Percentiles rank a stretch among this genome's conserved stretches.
Evolutionary conservation across 1,284 basidiomycete genomes (phyloP).

Genomic region (Hortiboletus rubellus): DNA sequence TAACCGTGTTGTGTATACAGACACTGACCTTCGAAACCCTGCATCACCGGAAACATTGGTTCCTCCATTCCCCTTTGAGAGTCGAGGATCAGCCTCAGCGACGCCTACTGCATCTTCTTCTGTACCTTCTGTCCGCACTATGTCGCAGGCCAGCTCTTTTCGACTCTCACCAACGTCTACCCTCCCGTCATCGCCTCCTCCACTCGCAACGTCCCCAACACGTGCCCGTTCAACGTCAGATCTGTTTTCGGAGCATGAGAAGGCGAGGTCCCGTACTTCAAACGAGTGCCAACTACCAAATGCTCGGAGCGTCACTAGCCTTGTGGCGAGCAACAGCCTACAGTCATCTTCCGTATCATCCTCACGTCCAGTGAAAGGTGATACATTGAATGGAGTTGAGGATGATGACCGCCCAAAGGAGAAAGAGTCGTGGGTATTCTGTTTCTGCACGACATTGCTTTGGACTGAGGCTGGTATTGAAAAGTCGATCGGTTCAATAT

Average conservation of each 20-base stretch:
- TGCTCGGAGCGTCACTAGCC: conserved; percentile 32
- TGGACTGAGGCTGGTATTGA: conserved; percentile 18
- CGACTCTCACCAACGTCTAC: conserved; percentile 36
- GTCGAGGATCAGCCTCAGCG: conserved; percentile 40
- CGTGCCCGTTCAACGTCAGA: conserved; percentile 59
- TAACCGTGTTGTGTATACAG: conserved; percentile 18
- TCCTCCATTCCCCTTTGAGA: conserved; percentile 52
- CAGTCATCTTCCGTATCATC: conserved; percentile 21
- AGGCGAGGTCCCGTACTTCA: conserved; percentile 36
- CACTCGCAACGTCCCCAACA: conserved; percentile 45
- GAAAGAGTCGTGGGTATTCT: conserved; percentile 46
- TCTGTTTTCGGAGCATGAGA: conserved; percentile 51
- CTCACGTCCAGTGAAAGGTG: conserved; percentile 14
- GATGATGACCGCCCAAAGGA: conserved; percentile 35
- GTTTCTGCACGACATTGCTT: not conserved
- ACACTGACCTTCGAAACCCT: conserved; percentile 58
- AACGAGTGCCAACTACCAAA: conserved; percentile 34
- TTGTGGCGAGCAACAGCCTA: conserved; percentile 23
- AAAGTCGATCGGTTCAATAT: conserved; percentile 67
- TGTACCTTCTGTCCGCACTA: conserved; percentile 33
- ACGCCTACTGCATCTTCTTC: conserved; percentile 53
- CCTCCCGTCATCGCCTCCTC: conserved; percentile 36
- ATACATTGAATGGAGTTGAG: conserved; percentile 22
- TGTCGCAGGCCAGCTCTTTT: conserved; percentile 30
- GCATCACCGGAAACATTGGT: conserved; percentile 64